phyloP scores from a whole-genome alignment of 108 stramenopile species.

The Nitzschia palea region DNA sequence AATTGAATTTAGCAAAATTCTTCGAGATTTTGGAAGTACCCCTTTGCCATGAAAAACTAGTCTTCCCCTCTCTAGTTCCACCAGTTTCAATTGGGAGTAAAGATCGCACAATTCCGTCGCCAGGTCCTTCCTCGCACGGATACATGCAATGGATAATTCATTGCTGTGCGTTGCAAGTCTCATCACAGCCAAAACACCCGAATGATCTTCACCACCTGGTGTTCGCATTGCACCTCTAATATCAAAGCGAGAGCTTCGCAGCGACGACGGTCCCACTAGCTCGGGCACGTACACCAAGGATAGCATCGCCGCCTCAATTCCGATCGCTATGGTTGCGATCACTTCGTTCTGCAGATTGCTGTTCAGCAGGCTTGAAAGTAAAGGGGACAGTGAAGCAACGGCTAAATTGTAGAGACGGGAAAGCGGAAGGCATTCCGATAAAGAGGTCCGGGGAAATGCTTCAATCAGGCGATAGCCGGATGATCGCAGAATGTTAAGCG shows the following conservation, averaged over 20 bases:
- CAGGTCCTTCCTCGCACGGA: conserved; percentile 25
- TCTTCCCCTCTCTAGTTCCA: conserved; percentile 50
- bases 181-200: conserved; percentile 73
- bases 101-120: conserved; percentile 52
- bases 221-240: conserved; percentile 81
- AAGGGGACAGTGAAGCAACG: conserved; percentile 59
- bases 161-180: conserved; percentile 62
- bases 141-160: conserved; percentile 31
- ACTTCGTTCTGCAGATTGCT: conserved; percentile 13
- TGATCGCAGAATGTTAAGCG: conserved; percentile 15
- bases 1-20: conserved; percentile 62
- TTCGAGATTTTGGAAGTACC: conserved; percentile 67
- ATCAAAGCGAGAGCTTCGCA: conserved; percentile 66
- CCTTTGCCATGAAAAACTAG: conserved; percentile 46
- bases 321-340: conserved; percentile 17
- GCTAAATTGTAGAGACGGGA: conserved; percentile 66
- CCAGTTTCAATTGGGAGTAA: conserved; percentile 46
- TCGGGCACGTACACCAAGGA: conserved; percentile 67
- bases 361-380: conserved; percentile 29
- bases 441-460: conserved; percentile 7
- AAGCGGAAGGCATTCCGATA: conserved; percentile 47
- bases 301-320: conserved; percentile 41
- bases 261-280: conserved; percentile 60
- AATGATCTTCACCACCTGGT: conserved; percentile 79
- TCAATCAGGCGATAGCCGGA: conserved; percentile 21